These are phyloP conservation scores for Ogataea nitratoaversa DNA, from an alignment of 805 yeast genomes.

Conservation along the genomic window DNA sequence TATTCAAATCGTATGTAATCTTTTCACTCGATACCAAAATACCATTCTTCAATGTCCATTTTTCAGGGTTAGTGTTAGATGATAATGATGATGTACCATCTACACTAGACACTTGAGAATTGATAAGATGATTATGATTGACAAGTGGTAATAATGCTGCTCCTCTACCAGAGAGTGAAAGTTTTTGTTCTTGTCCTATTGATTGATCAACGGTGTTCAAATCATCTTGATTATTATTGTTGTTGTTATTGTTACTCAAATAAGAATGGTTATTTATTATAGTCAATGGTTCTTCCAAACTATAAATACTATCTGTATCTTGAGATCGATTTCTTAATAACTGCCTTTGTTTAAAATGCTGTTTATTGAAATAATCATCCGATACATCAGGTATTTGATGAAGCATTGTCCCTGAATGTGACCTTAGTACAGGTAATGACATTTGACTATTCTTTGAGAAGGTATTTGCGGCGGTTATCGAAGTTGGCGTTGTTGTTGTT, in stretches of 20 bases:
- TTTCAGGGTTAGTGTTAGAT: constrained; percentile 1
- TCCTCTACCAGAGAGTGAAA: too few relatives aligned
- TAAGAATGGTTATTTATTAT: constrained; percentile 7
- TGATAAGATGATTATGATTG: background rate
- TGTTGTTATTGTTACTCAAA: background rate
- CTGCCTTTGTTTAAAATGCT: constrained; percentile 7
- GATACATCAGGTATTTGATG: constrained; percentile 19
- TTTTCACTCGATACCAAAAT: constrained; percentile 6
- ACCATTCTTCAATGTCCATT: constrained; percentile 18
- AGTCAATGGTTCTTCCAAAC: too few relatives aligned
- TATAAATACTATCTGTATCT: constrained; percentile 15
- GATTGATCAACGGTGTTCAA: too few relatives aligned
- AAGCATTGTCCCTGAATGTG: background rate
- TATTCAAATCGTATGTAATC: background rate
- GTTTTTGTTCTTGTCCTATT: too few relatives aligned
- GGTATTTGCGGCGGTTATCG: too few relatives aligned
- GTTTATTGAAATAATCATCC: constrained; percentile 24
- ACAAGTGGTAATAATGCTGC: background rate
- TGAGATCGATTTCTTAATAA: background rate
- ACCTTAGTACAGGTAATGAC: too few relatives aligned
- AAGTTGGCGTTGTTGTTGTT: too few relatives aligned
- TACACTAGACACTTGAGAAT: background rate
- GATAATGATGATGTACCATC: background rate
- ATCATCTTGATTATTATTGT: background rate
- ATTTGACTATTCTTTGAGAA: too few relatives aligned